Conservation (phyloP, 176 grass and related monocot species). For the Cymbopogon citratus region DNA sequence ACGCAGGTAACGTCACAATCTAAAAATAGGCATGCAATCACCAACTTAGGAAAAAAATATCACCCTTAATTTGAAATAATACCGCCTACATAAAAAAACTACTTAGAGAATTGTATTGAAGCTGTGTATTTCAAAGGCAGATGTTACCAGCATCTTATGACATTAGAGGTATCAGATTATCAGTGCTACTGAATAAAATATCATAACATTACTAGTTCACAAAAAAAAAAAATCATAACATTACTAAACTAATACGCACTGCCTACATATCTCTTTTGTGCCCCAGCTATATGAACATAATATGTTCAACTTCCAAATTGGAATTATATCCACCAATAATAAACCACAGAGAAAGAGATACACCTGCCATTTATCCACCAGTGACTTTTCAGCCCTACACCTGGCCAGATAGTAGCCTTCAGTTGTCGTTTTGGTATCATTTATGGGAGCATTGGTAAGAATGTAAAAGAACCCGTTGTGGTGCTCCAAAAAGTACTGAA, state of each 20-base stretch:
- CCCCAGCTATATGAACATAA: not conserved
- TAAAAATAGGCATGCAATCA: conserved; percentile 35
- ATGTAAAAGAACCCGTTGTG: conserved; percentile 94
- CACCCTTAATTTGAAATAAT: not conserved
- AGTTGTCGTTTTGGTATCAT: conserved; percentile 32
- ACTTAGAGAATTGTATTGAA: not conserved
- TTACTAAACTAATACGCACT: conserved; percentile 5
- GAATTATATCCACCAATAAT: not conserved
- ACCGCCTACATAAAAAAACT: not conserved
- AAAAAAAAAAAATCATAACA: not conserved
- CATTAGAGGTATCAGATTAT: not conserved
- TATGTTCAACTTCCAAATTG: not conserved
- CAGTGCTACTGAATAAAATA: not conserved
- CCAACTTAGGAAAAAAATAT: not conserved
- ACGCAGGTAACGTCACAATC: conserved; percentile 58
- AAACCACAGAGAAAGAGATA: not conserved
- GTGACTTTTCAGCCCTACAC: conserved; percentile 68
- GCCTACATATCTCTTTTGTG: not conserved
- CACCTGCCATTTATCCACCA: conserved; percentile 79
- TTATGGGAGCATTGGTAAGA: conserved; percentile 73
- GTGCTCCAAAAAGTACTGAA: conserved; percentile 96
- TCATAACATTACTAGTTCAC: not conserved
- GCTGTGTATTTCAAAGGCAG: not conserved
- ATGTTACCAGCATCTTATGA: not conserved
- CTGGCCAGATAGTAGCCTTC: conserved; percentile 75